These are phyloP conservation scores for Bruguiera sexangula DNA, from an alignment of 345 rosid genomes.

Conservation along the genomic window DNA sequence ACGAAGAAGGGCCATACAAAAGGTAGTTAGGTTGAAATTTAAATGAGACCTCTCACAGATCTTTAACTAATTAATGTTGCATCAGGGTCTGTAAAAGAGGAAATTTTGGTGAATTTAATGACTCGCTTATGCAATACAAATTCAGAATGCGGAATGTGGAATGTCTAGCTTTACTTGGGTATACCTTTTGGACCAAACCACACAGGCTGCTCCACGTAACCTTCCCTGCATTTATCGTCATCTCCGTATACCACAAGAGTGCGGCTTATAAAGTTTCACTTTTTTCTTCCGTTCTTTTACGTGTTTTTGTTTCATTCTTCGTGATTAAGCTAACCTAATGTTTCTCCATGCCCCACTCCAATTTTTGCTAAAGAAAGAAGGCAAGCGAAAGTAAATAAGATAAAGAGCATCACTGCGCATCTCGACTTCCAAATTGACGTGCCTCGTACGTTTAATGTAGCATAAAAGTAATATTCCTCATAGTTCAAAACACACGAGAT, in stretches of 20 bases:
- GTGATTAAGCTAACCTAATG: constrained; percentile 71
- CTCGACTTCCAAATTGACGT: not conserved
- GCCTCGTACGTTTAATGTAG: no score
- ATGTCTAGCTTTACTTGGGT: not conserved
- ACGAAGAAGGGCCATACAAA: no score
- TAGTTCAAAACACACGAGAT: not conserved
- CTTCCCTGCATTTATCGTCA: constrained; percentile 3
- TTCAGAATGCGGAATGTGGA: no score
- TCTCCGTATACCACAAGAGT: constrained; percentile 21
- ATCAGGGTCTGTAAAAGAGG: not conserved
- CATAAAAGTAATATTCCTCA: not conserved
- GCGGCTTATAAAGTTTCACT: not conserved
- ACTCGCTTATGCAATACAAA: no score
- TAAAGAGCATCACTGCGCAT: constrained; percentile 4
- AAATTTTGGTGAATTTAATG: no score
- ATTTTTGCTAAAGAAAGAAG: constrained; percentile 10
- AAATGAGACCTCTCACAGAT: no score
- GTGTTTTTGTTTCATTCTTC: constrained; percentile 54
- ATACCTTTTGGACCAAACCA: not conserved
- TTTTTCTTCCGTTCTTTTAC: constrained; percentile 18
- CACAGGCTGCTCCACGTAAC: constrained; percentile 25
- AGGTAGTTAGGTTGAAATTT: no score
- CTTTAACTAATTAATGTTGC: not conserved
- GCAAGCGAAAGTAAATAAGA: not conserved
- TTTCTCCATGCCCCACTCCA: constrained; percentile 19